phyloP scores from a whole-genome alignment of 108 stramenopile genomes.

The Pseudonitzschia multiseries region DNA sequence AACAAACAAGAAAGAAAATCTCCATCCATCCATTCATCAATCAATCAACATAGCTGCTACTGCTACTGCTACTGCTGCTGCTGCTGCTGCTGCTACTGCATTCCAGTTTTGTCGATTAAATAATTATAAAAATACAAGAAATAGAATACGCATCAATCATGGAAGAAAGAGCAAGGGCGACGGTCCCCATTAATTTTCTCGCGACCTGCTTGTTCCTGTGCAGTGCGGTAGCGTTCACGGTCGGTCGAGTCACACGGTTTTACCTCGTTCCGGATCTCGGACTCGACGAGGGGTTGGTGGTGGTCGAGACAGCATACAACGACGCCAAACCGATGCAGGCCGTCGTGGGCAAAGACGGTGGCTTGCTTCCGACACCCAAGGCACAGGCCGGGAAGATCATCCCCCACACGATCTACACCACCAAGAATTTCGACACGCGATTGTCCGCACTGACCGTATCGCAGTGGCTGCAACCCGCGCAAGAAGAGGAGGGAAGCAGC shows the following conservation, averaged over 20 bases:
- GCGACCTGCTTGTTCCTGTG: constrained; percentile 6
- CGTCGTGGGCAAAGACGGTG: neutral
- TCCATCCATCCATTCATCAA: too few species aligned
- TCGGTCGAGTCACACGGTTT: constrained; percentile 8
- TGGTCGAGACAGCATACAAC: neutral
- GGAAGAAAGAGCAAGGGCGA: neutral
- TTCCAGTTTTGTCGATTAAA: too few species aligned
- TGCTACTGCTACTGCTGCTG: too few species aligned
- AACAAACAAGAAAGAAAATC: too few species aligned
- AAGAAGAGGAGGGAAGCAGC: neutral
- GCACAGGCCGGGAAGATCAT: constrained; percentile 33
- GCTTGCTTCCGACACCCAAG: constrained; percentile 25
- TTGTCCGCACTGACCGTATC: constrained; percentile 25
- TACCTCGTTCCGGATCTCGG: constrained; percentile 5
- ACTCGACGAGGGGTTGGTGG: neutral
- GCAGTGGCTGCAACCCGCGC: constrained; percentile 25
- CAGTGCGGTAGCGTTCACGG: constrained; percentile 10
- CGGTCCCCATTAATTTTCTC: constrained; percentile 7
- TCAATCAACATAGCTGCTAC: too few species aligned
- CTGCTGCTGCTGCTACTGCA: too few species aligned
- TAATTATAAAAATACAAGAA: too few species aligned
- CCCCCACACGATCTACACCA: constrained; percentile 63
- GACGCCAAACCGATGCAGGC: too few species aligned
- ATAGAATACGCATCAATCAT: too few species aligned
- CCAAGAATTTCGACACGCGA: constrained; percentile 60